Base-by-base conservation (phyloP, 352 stramenopile genomes). In the Discostella stelligera region DNA sequence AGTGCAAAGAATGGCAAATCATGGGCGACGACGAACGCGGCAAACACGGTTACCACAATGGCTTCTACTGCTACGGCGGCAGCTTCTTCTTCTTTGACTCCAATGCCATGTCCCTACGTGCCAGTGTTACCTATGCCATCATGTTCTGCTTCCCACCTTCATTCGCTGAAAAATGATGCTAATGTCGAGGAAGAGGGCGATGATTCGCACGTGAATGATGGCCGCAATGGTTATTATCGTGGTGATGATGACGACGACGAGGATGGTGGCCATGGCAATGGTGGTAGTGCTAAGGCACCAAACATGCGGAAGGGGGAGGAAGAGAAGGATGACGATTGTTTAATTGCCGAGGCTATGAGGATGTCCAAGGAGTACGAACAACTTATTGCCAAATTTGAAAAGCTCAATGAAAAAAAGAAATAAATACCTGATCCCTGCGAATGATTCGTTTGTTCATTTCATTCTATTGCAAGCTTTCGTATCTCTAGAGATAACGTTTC, bases 141-240 rank as follows among this genome's bases (percentile, higher is more conserved):
- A 32, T 48, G 14, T 46, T 32, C 46, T 46, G 2, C 27, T 6
- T 59, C 46, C 30, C 21, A 64, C 70, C 18, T 48, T 94, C 39
- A 86, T 89, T 71, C 77, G 80, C 41, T 82, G 82, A 18, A 37
- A 32, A 60, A 27, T 44, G 32, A 58, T n/a, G n/a, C n/a, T 50
- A 81, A 86, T 3, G 86, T 86, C 53, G 79, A 75, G 4, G 71
- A 90, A 64, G 62, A 66, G 18, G 84, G 14, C 63, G 60, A 30
- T 23, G 11, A 41, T 3, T 41, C 9, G 32, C 32, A 41, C 30
- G 46, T 16, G 14, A 54, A 44, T n/a, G 73, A 48, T 0, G 61
- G 30, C 0, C 53, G 64, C 30, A 52, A 64, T 14, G 70, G 66
- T 56, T 53, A 69, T 60, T 8, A 44, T 14, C 37, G 13, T 14